Conservation (phyloP, 805 yeast genomes). For the Candida caryicola region DNA sequence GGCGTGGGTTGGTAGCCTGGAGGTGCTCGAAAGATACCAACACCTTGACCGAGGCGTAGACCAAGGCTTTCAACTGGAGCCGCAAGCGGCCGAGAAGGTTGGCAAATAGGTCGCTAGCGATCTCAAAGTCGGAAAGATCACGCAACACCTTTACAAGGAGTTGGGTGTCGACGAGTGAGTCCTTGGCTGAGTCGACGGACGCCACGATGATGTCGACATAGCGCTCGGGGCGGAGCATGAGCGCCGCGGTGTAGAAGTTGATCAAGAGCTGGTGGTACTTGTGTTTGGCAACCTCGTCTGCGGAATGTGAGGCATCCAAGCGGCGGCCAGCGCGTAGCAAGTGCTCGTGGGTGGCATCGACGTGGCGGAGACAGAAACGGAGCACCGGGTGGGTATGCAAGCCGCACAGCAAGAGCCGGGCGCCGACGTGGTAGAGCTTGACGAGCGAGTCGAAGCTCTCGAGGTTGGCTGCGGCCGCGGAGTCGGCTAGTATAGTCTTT, state of each 20-base stretch:
- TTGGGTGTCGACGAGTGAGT: slow-evolving; percentile 23
- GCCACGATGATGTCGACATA: slow-evolving; percentile 24
- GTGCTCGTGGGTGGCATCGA: slow-evolving; percentile 31
- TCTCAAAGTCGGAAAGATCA: slow-evolving; percentile 27
- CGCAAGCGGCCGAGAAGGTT: slow-evolving; percentile 24
- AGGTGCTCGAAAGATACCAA: slow-evolving; percentile 19
- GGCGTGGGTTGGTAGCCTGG: slow-evolving; percentile 1
- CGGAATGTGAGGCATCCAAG: background rate
- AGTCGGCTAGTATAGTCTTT: slow-evolving; percentile 25
- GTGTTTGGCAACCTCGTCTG: slow-evolving; percentile 11
- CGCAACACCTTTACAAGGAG: slow-evolving; percentile 29
- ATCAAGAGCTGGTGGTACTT: slow-evolving; percentile 23
- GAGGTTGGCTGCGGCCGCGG: slow-evolving; percentile 22
- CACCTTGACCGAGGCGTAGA: slow-evolving; percentile 23
- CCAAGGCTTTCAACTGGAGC: slow-evolving; percentile 23
- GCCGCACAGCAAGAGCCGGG: slow-evolving; percentile 21
- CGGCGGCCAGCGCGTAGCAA: slow-evolving; percentile 14
- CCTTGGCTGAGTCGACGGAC: slow-evolving; percentile 20
- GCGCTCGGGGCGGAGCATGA: slow-evolving; percentile 31
- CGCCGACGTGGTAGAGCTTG: slow-evolving; percentile 35
- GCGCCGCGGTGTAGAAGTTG: slow-evolving; percentile 35
- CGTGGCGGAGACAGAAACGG: slow-evolving; percentile 25
- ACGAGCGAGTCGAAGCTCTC: slow-evolving; percentile 36
- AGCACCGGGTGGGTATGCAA: slow-evolving; percentile 25
- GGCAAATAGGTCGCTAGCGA: slow-evolving; percentile 18